Evolutionary conservation across 2,329 filamentous ascomycete genomes (phyloP).

Genomic region (Thermomyces lanuginosus): DNA sequence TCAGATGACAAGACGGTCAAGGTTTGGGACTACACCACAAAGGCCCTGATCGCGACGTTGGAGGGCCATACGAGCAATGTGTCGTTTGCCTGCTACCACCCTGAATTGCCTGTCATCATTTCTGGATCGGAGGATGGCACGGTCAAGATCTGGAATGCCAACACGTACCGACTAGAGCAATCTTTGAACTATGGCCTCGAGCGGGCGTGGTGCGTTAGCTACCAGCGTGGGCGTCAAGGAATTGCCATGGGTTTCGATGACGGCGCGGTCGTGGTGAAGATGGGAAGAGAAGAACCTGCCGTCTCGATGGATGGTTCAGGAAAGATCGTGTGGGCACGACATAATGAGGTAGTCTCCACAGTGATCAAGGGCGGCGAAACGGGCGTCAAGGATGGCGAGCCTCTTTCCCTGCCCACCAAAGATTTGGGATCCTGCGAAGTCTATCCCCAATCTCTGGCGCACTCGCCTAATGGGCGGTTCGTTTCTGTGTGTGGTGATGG

Average conservation of each 20-base stretch:
- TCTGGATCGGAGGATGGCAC: conserved; percentile 96
- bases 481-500: conserved; percentile 86
- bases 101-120: conserved; percentile 89
- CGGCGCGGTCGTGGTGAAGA: conserved; percentile 92
- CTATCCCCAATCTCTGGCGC: conserved; percentile 82
- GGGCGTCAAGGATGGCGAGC: conserved; percentile 70
- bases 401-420: conserved; percentile 75
- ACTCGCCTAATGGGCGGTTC: conserved; percentile 90
- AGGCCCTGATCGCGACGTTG: conserved; percentile 86
- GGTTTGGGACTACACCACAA: conserved; percentile 98
- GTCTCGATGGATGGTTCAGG: conserved; percentile 94
- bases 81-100: conserved; percentile 94
- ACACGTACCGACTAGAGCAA: conserved; percentile 91
- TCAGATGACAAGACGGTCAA: conserved; percentile 95
- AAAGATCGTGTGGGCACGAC: conserved; percentile 89
- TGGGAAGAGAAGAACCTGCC: conserved; percentile 90
- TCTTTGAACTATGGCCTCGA: conserved; percentile 92
- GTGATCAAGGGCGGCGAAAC: conserved; percentile 87
- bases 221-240: conserved; percentile 85
- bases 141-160: conserved; percentile 96
- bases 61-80: conserved; percentile 98
- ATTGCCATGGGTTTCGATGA: conserved; percentile 95
- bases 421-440: conserved; percentile 93
- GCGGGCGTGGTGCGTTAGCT: conserved; percentile 92
- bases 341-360: conserved; percentile 86